Base-by-base conservation (phyloP, 2,329 filamentous ascomycete genomes). In the Scytalidium sp. region DNA sequence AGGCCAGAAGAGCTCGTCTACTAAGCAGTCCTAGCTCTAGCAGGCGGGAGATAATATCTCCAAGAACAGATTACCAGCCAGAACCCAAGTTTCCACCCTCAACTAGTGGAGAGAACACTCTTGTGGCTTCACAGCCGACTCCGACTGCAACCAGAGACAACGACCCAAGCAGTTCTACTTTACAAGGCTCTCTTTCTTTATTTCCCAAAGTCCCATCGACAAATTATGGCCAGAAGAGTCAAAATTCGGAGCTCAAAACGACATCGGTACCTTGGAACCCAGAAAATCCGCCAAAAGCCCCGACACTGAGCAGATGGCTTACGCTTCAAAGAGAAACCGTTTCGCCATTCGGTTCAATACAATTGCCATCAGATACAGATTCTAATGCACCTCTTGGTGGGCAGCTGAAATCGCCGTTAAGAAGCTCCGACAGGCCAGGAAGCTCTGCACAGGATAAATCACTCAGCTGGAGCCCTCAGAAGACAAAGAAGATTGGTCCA, bases 211-310 rank as follows among this genome's bases (percentile, higher is more conserved):
- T 46, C 9, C 36, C 48, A 19, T 21, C 27, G 3, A 48, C 46
- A 17, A 50, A 48, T 32, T 9, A 36, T 15, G 13, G 13, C 15
- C 32, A 6, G 4, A 36, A n/a, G 5, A 15, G 17, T 15, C 22
- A 41, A 6, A 44, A 47, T 17, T 43, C 50, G n/a, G 40, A 47
- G n/a, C 27, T 61, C 3, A 60, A 59, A 50, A 54, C 50, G 25
- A 62, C 60, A 27, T 52, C 56, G 3, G 47, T 61, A 19, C 27
- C 48, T 41, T 63, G 59, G 60, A 60, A 63, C 50, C 58, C 60
- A 10, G 47, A 39, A 9, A 56, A 58, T 20, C 62, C 58, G 7
- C 54, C 60, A 5, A 53, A 55, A 51, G 52, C 54, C 6, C 61
- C 61, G 22, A 53, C 50, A 3, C 40, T 65, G 15, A 46, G 50